Evolutionary conservation across 1,284 basidiomycete species (phyloP), one percentile per base, ranked within the genome.

Genomic region (Retiboletus fuscus): DNA sequence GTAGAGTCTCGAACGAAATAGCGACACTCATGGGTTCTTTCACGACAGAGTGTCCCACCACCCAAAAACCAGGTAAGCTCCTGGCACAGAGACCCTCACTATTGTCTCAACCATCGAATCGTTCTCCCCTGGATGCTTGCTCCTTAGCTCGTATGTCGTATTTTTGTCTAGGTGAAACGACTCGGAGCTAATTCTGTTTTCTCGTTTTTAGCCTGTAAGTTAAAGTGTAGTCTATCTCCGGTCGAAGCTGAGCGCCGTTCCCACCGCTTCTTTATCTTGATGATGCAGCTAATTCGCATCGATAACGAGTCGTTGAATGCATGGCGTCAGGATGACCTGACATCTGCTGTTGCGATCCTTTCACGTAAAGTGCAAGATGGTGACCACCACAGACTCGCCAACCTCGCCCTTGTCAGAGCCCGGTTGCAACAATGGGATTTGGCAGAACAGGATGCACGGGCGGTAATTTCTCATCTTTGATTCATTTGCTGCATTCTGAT

Each of bases 311-410:
- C 49, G n/a, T 53, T 64, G 63, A 64, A 28, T 13, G 63, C 63
- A 28, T 64, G 63, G 63, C 63, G 63, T 51, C 63, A 64, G 63
- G 34, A 34, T 39, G 49, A 64, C 49, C 49, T 55, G 26, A 28
- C 34, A 4, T 64, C 49, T 26, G 39, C 39, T 22, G 39, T 53
- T 53, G 34, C 39, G 39, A 53, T 41, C 63, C 63, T 64, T 43
- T 53, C 39, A 16, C 63, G 15, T 24, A 30, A 43, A 41, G 34
- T 22, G 26, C 63, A 28, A 64, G 63, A 41, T 15, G 34, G 15
- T 26, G 63, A 64, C 11, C 63, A 53, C 7, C 49, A 53, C 63
- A 64, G 49, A 43, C 63, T 64, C 5, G 47, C 63, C 63, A 53
- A 53, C n/a, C 63, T 51, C n/a, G 47, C 63, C 13, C n/a, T 64